Conservation (phyloP, 202 grass and related monocot species). For the Carex sylvatica region DNA sequence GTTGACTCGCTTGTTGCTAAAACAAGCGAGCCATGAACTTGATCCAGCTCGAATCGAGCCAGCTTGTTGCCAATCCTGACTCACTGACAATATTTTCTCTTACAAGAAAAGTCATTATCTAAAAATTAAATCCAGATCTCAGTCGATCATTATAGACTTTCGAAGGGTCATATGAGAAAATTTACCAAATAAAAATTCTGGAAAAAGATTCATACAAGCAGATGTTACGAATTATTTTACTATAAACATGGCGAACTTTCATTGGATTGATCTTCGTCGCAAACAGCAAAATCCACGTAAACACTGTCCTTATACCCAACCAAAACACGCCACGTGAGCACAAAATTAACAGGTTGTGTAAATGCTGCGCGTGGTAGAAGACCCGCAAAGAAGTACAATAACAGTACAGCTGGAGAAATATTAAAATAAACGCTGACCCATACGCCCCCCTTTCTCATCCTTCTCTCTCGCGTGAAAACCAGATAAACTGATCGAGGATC, state of each 20-base stretch:
- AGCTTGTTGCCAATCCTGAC: too few relatives aligned
- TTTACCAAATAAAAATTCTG: neutral
- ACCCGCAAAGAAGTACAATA: neutral
- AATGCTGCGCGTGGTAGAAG: slow-evolving; percentile 10
- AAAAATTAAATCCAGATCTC: neutral
- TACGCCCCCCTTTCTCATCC: neutral
- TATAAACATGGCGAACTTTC: neutral
- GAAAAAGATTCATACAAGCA: neutral
- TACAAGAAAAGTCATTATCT: neutral
- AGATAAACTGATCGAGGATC: slow-evolving; percentile 18
- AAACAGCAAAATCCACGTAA: slow-evolving; percentile 22
- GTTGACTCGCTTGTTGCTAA: too few relatives aligned
- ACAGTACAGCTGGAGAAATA: neutral
- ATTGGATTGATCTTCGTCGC: neutral
- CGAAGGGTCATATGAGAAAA: neutral
- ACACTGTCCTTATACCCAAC: neutral
- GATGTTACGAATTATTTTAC: neutral
- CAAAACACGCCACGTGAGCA: neutral
- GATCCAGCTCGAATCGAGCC: too few relatives aligned
- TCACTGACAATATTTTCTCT: neutral
- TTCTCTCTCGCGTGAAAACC: neutral
- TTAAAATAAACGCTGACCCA: neutral
- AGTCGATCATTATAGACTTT: neutral
- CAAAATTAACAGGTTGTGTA: neutral
- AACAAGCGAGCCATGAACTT: too few relatives aligned